A percentile compares a stretch with the other conserved stretches of the same genome.
Conservation (phyloP, 805 yeast species). For the Ogataea thermomethanolica region DNA sequence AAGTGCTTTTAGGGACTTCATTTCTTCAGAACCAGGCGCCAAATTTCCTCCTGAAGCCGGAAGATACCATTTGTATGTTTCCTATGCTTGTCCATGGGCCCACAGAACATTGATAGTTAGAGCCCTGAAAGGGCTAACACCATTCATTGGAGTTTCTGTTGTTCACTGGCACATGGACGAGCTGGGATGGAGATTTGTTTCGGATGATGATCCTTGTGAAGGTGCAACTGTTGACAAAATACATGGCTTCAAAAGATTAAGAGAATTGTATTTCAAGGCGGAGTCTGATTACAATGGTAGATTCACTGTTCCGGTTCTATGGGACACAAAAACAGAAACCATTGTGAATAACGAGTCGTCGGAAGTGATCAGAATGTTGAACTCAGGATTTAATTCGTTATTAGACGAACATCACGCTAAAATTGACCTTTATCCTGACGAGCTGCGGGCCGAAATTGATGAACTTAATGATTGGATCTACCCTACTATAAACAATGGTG, state of each 20-base stretch:
- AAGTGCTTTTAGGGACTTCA: conserved; percentile 57
- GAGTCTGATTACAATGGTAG: conserved; percentile 76
- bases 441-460: conserved; percentile 57
- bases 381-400: conserved; percentile 65
- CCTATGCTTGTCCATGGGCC: conserved; percentile 96
- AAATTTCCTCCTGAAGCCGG: conserved; percentile 68
- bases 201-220: conserved; percentile 41
- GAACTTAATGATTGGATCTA: conserved; percentile 79
- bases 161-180: conserved; percentile 90
- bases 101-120: conserved; percentile 78
- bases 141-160: conserved; percentile 63
- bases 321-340: conserved; percentile 80
- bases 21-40: conserved; percentile 56
- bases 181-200: conserved; percentile 83
- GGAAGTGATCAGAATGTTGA: conserved; percentile 82
- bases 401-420: conserved; percentile 45
- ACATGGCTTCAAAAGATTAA: conserved; percentile 55
- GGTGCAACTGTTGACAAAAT: conserved; percentile 55
- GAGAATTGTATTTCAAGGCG: conserved; percentile 72
- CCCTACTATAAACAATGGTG: conserved; percentile 85
- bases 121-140: conserved; percentile 66
- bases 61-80: conserved; percentile 85
- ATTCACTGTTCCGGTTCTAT: conserved; percentile 88
- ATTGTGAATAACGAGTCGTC: conserved; percentile 91
- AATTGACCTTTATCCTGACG: conserved; percentile 61